A percentile compares a stretch with the other conserved stretches of the same genome.
Conservation (phyloP, 2,329 filamentous ascomycete genomes). For the Epichloe festucae region DNA sequence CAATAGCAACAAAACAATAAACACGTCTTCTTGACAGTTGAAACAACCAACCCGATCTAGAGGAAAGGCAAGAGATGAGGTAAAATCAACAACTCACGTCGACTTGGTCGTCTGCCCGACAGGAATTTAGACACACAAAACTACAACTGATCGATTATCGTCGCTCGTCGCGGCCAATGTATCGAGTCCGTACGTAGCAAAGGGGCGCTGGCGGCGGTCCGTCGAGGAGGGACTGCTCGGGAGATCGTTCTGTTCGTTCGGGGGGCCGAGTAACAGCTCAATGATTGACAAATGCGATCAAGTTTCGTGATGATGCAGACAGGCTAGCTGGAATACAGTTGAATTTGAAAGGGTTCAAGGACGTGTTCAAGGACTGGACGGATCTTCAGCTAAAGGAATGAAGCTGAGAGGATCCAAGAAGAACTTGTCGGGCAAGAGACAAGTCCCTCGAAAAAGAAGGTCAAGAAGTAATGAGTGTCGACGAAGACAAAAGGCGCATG, state of each 20-base stretch:
- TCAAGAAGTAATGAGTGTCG: background rate
- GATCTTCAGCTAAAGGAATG: conserved; percentile 22
- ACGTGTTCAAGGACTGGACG: conserved; percentile 24
- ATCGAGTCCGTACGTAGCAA: too few relatives aligned
- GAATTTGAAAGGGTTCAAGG: conserved; percentile 4
- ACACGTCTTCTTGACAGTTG: too few relatives aligned
- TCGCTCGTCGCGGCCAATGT: too few relatives aligned
- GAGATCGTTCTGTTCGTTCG: background rate
- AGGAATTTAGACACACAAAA: too few relatives aligned
- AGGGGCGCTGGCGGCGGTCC: background rate
- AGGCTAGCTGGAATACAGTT: background rate
- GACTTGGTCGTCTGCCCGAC: background rate
- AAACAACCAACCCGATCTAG: background rate
- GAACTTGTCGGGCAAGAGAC: background rate
- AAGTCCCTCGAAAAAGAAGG: conserved; percentile 1
- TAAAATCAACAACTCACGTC: background rate
- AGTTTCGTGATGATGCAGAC: background rate
- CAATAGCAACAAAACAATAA: background rate
- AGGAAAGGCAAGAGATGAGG: background rate
- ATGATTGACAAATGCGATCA: background rate
- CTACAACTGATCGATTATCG: too few relatives aligned
- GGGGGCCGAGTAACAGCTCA: background rate
- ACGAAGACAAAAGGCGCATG: background rate
- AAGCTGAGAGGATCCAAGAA: conserved; percentile 12
- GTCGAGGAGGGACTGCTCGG: background rate